These are phyloP conservation scores for Pseudovirgaria hyperparasitica DNA, from an alignment of 2,329 filamentous ascomycete species.

Conservation along the genomic window DNA sequence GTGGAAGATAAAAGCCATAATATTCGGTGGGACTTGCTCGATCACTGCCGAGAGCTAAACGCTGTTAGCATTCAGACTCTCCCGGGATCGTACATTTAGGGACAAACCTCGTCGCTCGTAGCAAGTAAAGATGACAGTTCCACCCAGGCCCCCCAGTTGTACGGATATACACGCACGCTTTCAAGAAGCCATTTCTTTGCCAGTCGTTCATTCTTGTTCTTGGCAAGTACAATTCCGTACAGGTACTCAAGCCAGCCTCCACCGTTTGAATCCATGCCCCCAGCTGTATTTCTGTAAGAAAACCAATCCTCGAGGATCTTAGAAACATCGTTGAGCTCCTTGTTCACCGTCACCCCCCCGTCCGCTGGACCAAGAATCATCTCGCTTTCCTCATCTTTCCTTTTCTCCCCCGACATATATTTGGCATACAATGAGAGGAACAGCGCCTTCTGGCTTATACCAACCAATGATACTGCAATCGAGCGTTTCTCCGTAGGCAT, in stretches of 20 bases:
- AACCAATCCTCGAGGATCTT: conserved; percentile 75
- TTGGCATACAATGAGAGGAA: conserved; percentile 90
- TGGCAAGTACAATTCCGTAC: conserved; percentile 82
- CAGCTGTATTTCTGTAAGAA: conserved; percentile 44
- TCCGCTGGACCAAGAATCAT: conserved; percentile 94
- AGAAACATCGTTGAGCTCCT: conserved; percentile 65
- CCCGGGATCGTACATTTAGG: not conserved
- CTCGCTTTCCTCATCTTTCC: conserved; percentile 90
- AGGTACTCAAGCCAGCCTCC: conserved; percentile 93
- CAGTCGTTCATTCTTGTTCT: conserved; percentile 76
- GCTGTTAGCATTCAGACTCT: conserved; percentile 12
- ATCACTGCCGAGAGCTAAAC: conserved; percentile 57
- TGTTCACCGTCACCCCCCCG: conserved; percentile 70
- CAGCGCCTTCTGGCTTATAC: conserved; percentile 75
- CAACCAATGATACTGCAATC: conserved; percentile 26
- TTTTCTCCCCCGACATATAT: conserved; percentile 86
- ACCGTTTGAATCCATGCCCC: conserved; percentile 39
- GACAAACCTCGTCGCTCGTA: conserved; percentile 64
- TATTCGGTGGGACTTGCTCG: conserved; percentile 68
- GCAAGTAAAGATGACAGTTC: conserved; percentile 75
- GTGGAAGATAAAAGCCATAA: conserved; percentile 90
- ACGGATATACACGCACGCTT: conserved; percentile 80
- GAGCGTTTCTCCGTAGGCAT: conserved; percentile 23
- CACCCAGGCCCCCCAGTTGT: conserved; percentile 96
- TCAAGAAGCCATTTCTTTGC: conserved; percentile 79